These are phyloP conservation scores for Uromyces viciae-fabae DNA, from an alignment of 1,284 basidiomycete genomes.

Conservation along the genomic window DNA sequence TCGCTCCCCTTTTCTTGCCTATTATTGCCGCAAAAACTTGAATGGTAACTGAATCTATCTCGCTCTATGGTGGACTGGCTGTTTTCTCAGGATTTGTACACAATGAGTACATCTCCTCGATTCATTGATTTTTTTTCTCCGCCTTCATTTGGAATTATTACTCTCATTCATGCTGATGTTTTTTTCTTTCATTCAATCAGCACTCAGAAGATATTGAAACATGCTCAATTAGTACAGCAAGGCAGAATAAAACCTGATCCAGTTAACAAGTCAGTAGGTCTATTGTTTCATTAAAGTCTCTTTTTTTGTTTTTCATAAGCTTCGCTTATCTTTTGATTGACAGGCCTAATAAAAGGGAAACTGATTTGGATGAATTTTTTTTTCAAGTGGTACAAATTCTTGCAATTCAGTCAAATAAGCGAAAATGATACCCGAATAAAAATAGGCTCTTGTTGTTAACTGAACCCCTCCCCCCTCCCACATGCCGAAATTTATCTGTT, in stretches of 20 bases:
- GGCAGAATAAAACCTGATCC: slow-evolving; percentile 70
- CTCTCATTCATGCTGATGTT: not conserved
- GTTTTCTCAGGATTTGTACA: slow-evolving; percentile 82
- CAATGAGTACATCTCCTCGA: slow-evolving; percentile 62
- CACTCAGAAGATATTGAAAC: slow-evolving; percentile 64
- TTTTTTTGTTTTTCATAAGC: not conserved
- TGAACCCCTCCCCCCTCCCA: too few relatives aligned
- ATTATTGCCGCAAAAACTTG: slow-evolving; percentile 69
- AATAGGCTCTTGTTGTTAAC: not conserved
- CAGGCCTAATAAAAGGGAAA: not conserved
- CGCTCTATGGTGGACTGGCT: slow-evolving; percentile 77
- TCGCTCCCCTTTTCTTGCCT: slow-evolving; percentile 82
- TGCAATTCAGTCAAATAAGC: slow-evolving; percentile 23
- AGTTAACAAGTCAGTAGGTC: slow-evolving; percentile 67
- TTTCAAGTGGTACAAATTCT: slow-evolving; percentile 34
- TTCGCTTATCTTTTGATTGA: not conserved
- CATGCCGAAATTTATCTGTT: too few relatives aligned
- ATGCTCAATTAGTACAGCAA: slow-evolving; percentile 69
- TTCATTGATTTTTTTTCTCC: not conserved
- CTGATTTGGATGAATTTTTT: too few relatives aligned
- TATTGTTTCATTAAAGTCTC: slow-evolving; percentile 58
- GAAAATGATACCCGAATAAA: not conserved
- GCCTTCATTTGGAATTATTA: not conserved
- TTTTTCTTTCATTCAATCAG: not conserved
- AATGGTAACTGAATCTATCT: slow-evolving; percentile 71